Evolutionary conservation across 75 land plant species (phyloP), one percentile per base, ranked within the genome.

Genomic region (Picea glauca): DNA sequence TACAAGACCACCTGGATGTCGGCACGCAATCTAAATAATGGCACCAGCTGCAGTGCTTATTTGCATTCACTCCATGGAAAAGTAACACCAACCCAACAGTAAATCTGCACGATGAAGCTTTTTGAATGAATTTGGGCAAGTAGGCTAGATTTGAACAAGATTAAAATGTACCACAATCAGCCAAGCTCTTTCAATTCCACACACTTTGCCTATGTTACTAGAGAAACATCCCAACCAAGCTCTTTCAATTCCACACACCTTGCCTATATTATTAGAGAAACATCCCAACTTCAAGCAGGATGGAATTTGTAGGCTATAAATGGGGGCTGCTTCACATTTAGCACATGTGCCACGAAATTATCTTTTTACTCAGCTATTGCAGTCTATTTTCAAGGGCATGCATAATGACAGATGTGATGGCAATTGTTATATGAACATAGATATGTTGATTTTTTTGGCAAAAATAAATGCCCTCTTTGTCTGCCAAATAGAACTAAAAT

Each of bases 1-100:
- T 81, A 57, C 95, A 94, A 26, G 76, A 75, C 98, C 98, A 94
- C 67, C 76, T 81, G 4, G 89, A 84, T 0, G 93, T 89, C 11
- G 88, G 93, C 20, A 94, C 91, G 35, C 97, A 94, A 81, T 77
- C 85, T 76, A 90, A 58, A 74, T 94, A 94, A 72, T 84, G 96
- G 60, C 97, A 94, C 98, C 98, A 93, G 61, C 78, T 80, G 86
- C 98, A 94, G 20, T 82, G 88, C 32, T 89, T 87, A 72, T 89
- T 83, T 17, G 82, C 95, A 65, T 93, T 88, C 62, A 84, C 89
- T 40, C 88, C 88, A 35, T 78, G 60, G 79, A 87, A 92, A 26
- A 94, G 86, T 83, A 87, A 83, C 54, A 87, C 84, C 63, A 94
- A 58, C 9, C 85, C 95, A 12, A 83, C 84, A 11, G 82, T 81